phyloP scores from a whole-genome alignment of 768 basidiomycete species.

The Termitomyces sp. region DNA sequence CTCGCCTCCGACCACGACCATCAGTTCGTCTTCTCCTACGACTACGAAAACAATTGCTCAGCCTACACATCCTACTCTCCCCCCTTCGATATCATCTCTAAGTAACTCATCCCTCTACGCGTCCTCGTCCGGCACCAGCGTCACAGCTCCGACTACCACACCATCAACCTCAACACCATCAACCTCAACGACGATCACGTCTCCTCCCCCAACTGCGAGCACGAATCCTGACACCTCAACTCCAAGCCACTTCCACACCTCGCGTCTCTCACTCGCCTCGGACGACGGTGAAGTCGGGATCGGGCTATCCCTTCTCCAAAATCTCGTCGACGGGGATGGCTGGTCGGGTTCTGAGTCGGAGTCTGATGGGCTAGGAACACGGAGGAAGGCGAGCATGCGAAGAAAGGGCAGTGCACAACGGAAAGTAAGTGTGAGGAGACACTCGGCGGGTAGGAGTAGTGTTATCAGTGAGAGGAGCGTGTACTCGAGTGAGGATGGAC shows the following conservation, averaged over 20 bases:
- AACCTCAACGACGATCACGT: not conserved
- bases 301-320: slow-evolving; percentile 62
- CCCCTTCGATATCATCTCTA: not conserved
- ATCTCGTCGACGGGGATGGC: slow-evolving; percentile 34
- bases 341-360: slow-evolving; percentile 27
- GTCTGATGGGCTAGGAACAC: not conserved
- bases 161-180: not conserved
- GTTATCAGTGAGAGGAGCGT: slow-evolving; percentile 18
- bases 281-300: slow-evolving; percentile 63
- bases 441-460: slow-evolving; percentile 5
- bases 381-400: not conserved
- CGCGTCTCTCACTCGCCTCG: not conserved
- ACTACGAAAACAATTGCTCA: not conserved
- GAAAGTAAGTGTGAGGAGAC: not conserved
- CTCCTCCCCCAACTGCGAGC: slow-evolving; percentile 9
- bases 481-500: slow-evolving; percentile 17
- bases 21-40: not conserved
- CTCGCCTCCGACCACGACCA: not conserved
- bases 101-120: slow-evolving; percentile 2
- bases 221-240: slow-evolving; percentile 17
- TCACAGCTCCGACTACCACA: not conserved
- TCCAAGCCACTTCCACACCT: slow-evolving; percentile 17
- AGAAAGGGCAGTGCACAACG: not conserved
- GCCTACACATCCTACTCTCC: not conserved
- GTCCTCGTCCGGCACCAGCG: slow-evolving; percentile 3